Conservation (phyloP, 805 yeast genomes). For the Priceomyces castillae region DNA sequence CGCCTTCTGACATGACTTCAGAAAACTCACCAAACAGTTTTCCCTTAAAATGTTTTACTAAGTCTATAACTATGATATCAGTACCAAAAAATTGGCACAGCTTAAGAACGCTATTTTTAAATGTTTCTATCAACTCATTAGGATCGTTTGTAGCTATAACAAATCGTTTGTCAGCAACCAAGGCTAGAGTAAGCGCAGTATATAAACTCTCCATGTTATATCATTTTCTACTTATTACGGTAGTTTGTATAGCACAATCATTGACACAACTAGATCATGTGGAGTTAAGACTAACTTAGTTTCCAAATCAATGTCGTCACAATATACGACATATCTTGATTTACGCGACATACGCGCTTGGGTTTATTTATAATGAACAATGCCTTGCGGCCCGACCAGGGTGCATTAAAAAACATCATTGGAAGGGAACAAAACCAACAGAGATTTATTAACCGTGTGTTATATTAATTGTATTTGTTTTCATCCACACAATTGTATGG, state of each 20-base stretch:
- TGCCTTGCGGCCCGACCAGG: not conserved
- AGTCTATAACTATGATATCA: constrained; percentile 12
- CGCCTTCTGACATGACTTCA: constrained; percentile 5
- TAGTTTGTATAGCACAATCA: no score
- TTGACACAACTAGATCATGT: no score
- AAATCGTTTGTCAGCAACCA: constrained; percentile 17
- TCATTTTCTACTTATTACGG: not conserved
- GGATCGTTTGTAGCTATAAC: constrained; percentile 15
- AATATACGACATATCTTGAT: no score
- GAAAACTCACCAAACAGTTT: not conserved
- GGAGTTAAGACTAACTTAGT: no score
- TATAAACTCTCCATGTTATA: constrained; percentile 18
- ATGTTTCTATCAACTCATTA: constrained; percentile 2
- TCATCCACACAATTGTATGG: no score
- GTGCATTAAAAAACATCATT: not conserved
- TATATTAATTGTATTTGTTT: not conserved
- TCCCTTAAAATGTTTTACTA: constrained; percentile 1
- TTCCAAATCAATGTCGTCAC: no score
- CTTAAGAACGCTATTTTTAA: constrained; percentile 7
- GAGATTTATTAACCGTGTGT: not conserved
- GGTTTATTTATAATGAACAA: not conserved
- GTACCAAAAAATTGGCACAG: constrained; percentile 7
- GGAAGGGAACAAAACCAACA: not conserved
- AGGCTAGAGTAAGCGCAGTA: constrained; percentile 19
- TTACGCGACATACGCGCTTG: constrained; percentile 2